Evolutionary conservation across 352 stramenopile species (phyloP), one percentile per base, ranked within the genome.

Genomic region (Globisporangium emineosum): DNA sequence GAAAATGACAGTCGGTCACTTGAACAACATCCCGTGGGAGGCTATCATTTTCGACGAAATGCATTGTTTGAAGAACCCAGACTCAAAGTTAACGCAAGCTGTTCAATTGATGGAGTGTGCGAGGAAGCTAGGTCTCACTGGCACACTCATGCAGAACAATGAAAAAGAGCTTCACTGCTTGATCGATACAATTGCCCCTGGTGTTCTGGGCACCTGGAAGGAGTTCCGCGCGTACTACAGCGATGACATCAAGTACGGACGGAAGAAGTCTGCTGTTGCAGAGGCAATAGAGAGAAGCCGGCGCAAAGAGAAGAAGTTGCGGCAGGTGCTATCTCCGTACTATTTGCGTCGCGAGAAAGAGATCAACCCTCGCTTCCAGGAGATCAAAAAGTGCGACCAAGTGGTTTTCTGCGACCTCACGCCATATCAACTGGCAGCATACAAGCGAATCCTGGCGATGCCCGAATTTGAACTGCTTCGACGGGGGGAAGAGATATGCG

Each of bases 1-100:
- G 87, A 89, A 97, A 90, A 78, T 87, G 89, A 73, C 78, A 7
- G 53, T 89, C 89, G 66, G 90, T 97, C 75, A 88, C 64, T 62
- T 92, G 89, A 72, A 84, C 58, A 70, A 69, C n/a, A 77, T 90
- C 15, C 62, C 72, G 15, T 99, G 98, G 95, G 84, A 94, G 67
- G 80, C 90, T 5, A 79, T 98, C 57, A 90, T 99, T 60, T 90
- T 99, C 13, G 98, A 99, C 71, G 98, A 99, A 76, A 98, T 98
- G 58, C 98, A 99, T 78, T 96, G 97, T 40, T 80, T 99, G 29
- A 98, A 98, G 63, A 99, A 99, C 73, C 81, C 93, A 21, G 96
- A 98, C 54, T 94, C 96, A 15, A 97, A 98, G 64, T 77, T 99
- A 5, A 89, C 83, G 1, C 66, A 82, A 49, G 78, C 92, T 55